Base-by-base conservation (phyloP, 306 rosid genomes). In the Herpetospermum pedunculosum region DNA sequence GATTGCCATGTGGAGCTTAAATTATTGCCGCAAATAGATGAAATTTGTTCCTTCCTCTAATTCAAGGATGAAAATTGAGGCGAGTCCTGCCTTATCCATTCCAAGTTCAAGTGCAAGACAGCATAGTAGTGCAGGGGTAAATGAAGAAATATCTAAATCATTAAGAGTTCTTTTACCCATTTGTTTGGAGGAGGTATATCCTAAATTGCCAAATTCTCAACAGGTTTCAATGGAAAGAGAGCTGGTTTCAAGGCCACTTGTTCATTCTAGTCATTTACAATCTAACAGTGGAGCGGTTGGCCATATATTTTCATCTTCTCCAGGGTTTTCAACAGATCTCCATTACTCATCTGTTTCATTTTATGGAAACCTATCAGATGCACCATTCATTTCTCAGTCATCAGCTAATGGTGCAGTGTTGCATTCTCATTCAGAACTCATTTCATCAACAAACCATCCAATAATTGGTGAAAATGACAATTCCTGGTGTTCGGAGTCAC, bases 241-340 rank as follows among this genome's bases (percentile, higher is more conserved):
- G 79, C 87, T 69, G 70, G 72, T 67, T 81, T 59, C 88, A 48
- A 80, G 83, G 77, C 81, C 95, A 73, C 72, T 76, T n/a, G 77
- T 68, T 58, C 87, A 83, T 80, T 81, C 88, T 43, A 81, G 87
- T 83, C 87, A 77, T 74, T 49, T 86, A 65, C 57, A 79, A 77
- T 84, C 97, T 74, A 78, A 74, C 81, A 88, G 85, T 34, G 97
- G 91, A 67, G 88, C 82, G 15, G 90, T 87, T 63, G 99, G 97
- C 75, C 96, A 87, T 80, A 84, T 89, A 83, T 84, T 88, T 84
- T 94, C 99, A 15, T 86, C 99, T 47, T 85, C 97, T 54, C 85
- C 96, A 1, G 97, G 94, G 84, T 85, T 82, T 77, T 86, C 94
- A 70, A 86, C 92, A 3, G 91, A 91, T 81, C 95, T 85, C 75